Evolutionary conservation across 1,284 basidiomycete species (phyloP).

Genomic region (Puccinia novopanici): DNA sequence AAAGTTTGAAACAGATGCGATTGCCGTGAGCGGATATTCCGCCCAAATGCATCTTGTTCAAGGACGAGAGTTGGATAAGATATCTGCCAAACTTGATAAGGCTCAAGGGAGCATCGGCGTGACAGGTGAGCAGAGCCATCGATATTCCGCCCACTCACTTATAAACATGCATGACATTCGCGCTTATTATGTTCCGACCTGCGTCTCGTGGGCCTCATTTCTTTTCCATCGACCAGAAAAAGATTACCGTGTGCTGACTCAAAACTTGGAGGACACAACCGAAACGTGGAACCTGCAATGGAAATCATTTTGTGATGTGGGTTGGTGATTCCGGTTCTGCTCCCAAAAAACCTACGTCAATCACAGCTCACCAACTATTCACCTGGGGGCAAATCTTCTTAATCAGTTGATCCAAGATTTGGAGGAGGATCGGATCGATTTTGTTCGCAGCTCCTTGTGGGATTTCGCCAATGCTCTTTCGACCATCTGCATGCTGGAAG

Average conservation of each 20-base stretch:
- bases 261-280: conserved; percentile 30
- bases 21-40: conserved; percentile 91
- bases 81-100: conserved; percentile 80
- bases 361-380: conserved; percentile 11
- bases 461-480: conserved; percentile 92
- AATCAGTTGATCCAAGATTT: conserved; percentile 80
- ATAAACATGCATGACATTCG: too few species aligned
- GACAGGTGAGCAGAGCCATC: conserved; percentile 66
- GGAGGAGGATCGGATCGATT: conserved; percentile 89
- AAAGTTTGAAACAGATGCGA: conserved; percentile 89
- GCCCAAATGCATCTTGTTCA: conserved; percentile 90
- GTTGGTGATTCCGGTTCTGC: conserved; percentile 35
- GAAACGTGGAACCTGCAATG: conserved; percentile 46
- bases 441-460: conserved; percentile 94
- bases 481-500: conserved; percentile 90
- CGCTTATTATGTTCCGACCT: conserved; percentile 60
- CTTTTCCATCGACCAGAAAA: conserved; percentile 54
- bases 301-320: conserved; percentile 55
- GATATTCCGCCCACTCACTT: conserved; percentile 41
- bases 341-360: too few species aligned
- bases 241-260: conserved; percentile 38
- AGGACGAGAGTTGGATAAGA: conserved; percentile 89
- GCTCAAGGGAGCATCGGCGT: conserved; percentile 82
- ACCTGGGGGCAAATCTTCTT: too few species aligned
- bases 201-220: too few species aligned